Evolutionary conservation across 2,329 filamentous ascomycete genomes (phyloP), one percentile per base, ranked within the genome.

Genomic region (Cadophora sp.): DNA sequence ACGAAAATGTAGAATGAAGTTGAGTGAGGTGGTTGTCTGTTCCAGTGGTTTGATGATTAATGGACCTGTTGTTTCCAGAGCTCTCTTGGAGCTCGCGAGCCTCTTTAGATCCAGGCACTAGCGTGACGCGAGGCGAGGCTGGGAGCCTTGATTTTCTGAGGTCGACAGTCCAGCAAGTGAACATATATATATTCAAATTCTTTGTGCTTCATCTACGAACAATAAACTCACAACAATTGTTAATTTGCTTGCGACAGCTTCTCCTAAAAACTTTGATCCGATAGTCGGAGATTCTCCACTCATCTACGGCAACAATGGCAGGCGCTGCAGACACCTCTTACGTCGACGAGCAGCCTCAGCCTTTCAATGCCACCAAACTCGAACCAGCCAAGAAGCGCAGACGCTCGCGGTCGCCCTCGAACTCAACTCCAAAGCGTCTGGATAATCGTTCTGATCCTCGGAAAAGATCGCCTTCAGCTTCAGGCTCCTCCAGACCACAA

Each of bases 351-450:
- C 75, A 79, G 46, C 79, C 80, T 68, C 79, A 81, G 69, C 77
- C 80, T 66, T 81, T 81, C 73, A 79, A 81, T 75, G 80, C 80
- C 29, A 81, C 79, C 53, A 79, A 78, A 67, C 80, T 81, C 34
- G 79, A 80, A 59, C 71, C 80, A 11, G 79, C 80, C 50, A 82
- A 81, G 71, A 80, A 81, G 70, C 80, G 79, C 59, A 81, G 77
- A 69, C 77, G 79, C 68, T 80, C 79, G 31, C 68, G 74, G 43
- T 81, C 81, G 16, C 79, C 81, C 55, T 74, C 71, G 26, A 68
- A 68, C 61, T 72, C 73, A n/a, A 73, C 69, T 34, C 68, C 74
- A 26, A 76, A 73, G 66, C 74, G 73, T n/a, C 11, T 71, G 24
- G 70, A 73, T 27, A 50, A 66, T 64, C 70, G 69, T 7, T 62